A percentile compares a stretch with the other conserved stretches of the same genome.
Evolutionary conservation across 176 grass and related monocot species (phyloP).

Genomic region (Triticum turgidum): DNA sequence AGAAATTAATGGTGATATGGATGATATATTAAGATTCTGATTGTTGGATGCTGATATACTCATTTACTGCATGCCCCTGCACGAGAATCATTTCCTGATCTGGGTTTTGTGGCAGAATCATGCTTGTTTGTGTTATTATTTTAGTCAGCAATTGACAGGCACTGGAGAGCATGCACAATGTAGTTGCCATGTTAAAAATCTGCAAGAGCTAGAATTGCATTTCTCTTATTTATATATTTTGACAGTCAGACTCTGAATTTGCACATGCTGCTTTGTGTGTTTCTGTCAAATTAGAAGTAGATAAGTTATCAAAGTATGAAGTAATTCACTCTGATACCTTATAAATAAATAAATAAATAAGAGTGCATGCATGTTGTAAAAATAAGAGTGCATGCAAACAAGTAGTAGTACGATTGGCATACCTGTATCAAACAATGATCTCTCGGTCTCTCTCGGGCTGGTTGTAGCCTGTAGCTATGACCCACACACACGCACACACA

Average conservation of each 20-base stretch:
- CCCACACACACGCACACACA: not conserved
- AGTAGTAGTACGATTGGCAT: not conserved
- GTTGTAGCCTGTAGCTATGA: slow-evolving; percentile 8
- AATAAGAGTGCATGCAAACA: not conserved
- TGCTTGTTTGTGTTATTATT: not conserved
- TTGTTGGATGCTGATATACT: not conserved
- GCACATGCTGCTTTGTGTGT: not conserved
- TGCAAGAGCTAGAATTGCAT: not conserved
- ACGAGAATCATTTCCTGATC: not conserved
- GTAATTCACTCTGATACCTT: not conserved
- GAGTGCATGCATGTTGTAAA: not conserved
- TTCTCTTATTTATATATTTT: not conserved
- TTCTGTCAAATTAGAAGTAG: not conserved
- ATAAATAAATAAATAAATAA: too few relatives aligned
- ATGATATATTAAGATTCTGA: not conserved
- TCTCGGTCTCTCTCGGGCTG: not conserved
- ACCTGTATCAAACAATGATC: slow-evolving; percentile 6
- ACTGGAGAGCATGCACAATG: not conserved
- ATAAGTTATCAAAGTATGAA: not conserved
- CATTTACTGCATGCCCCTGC: not conserved
- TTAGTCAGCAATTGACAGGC: not conserved
- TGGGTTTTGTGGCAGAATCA: not conserved
- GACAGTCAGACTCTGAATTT: not conserved
- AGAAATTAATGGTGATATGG: not conserved
- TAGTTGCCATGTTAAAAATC: slow-evolving; percentile 2